Evolutionary conservation across 1,284 basidiomycete genomes (phyloP), one percentile per base, ranked within the genome.

Genomic region (Trametes hirsuta): DNA sequence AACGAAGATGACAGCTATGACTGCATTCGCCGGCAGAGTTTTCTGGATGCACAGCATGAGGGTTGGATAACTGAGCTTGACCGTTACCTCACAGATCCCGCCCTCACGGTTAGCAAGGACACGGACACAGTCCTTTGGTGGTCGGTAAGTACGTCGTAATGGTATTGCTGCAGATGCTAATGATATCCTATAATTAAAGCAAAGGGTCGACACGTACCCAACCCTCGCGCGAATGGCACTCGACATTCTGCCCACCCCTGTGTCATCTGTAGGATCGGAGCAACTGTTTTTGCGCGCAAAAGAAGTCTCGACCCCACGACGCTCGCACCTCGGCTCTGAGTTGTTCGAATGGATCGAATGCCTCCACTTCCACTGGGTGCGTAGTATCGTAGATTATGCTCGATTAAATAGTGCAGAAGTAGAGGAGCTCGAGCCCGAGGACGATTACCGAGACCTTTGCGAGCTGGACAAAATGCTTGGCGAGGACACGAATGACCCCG

Each of bases 31-130:
- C 0, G 1, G n/a, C 10, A 34, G 14, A 24, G 45, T 1, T 9
- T 47, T 11, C 45, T 10, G 4, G 45, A 24, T 11, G 45, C 12
- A 3, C 10, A 6, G 24, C 6, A 1, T 14, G 53, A 18, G 42
- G 59, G 54, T 10, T 51, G 54, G 49, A 35, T 18, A 18, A 35
- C 36, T 2, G 59, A 61, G 24, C 44, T 61, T 6, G 37, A 47
- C 2, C 48, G 45, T 6, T 61, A 61, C 34, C 44, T 47, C 18
- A 36, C 35, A 4, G 54, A 56, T n/a, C 48, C 25, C 2, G 14
- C n/a, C n/a, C 30, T 24, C 10, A n/a, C 44, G n/a, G 49, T 57
- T 14, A 45, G 6, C 14, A 61, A 56, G 54, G 35, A 56, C 15
- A 37, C 47, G 3, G 54, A 61, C 35, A 47, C 49, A 5, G 39